Evolutionary conservation across 75 land plant species (phyloP).

Genomic region (Adiantum capillusveneris): DNA sequence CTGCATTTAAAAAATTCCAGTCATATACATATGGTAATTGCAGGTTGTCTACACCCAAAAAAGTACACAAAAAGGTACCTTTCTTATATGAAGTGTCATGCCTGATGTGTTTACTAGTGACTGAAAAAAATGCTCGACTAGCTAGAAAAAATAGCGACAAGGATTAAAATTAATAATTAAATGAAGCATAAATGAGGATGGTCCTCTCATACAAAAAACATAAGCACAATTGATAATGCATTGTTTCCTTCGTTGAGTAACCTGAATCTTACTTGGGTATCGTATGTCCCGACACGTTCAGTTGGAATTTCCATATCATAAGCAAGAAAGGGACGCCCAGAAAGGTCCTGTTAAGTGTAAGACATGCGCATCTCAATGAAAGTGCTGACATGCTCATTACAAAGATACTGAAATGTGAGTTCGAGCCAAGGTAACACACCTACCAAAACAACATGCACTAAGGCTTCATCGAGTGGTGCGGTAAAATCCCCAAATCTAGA

Average conservation of each 20-base stretch:
- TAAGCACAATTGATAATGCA: too few species aligned
- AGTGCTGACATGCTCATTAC: too few species aligned
- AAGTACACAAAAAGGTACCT: conserved; percentile 34
- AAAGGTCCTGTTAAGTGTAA: conserved; percentile 62
- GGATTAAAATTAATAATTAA: neutral
- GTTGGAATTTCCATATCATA: conserved; percentile 71
- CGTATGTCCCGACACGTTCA: conserved; percentile 92
- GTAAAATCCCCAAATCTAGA: conserved; percentile 84
- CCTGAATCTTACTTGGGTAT: conserved; percentile 90
- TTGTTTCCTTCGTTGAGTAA: too few species aligned
- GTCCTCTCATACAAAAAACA: neutral
- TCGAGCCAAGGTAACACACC: neutral
- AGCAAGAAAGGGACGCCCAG: conserved; percentile 77
- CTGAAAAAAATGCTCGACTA: conserved; percentile 98
- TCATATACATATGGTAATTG: too few species aligned
- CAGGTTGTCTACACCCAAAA: neutral
- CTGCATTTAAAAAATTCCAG: conserved; percentile 26
- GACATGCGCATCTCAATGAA: neutral
- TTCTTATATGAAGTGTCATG: conserved; percentile 92
- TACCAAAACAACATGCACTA: conserved; percentile 84
- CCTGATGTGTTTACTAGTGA: conserved; percentile 94
- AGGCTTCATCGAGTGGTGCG: conserved; percentile 95
- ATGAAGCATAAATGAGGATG: too few species aligned
- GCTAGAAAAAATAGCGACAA: conserved; percentile 25
- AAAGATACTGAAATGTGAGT: too few species aligned